Evolutionary conservation across 164 flowering plant genomes (phyloP).

Genomic region (Protea cynaroides): DNA sequence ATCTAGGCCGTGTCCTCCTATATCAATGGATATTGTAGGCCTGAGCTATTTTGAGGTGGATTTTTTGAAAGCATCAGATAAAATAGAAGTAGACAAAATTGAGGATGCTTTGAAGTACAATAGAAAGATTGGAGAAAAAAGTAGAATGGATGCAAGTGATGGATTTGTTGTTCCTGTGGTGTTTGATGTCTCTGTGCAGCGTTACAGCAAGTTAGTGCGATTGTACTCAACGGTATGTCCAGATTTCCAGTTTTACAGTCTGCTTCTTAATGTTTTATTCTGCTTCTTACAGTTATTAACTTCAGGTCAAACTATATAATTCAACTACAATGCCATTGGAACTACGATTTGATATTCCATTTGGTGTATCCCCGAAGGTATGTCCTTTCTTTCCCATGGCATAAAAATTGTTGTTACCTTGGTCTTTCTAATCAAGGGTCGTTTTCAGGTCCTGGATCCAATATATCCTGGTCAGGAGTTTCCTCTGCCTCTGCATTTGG

Average conservation of each 20-base stretch:
- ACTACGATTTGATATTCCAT: conserved; percentile 93
- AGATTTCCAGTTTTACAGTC: not conserved
- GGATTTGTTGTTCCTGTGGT: conserved; percentile 85
- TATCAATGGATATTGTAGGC: conserved; percentile 96
- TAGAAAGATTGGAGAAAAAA: conserved; percentile 22
- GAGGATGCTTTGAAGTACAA: conserved; percentile 18
- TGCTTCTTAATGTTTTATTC: not conserved
- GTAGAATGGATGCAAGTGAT: conserved; percentile 15
- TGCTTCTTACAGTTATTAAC: conserved; percentile 9
- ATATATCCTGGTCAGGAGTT: conserved; percentile 80
- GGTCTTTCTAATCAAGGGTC: conserved; percentile 4
- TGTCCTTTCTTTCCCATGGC: not conserved
- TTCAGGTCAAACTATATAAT: conserved; percentile 76
- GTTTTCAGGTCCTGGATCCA: conserved; percentile 74
- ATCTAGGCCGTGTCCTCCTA: conserved; percentile 57
- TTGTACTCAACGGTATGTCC: conserved; percentile 79
- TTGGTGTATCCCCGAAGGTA: conserved; percentile 94
- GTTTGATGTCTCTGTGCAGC: conserved; percentile 83
- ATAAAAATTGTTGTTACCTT: not conserved
- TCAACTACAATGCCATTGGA: conserved; percentile 74
- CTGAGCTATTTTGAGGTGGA: conserved; percentile 81
- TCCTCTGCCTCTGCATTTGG: conserved; percentile 89
- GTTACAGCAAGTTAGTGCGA: conserved; percentile 68
- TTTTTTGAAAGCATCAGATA: conserved; percentile 51
- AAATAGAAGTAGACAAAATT: conserved; percentile 13